These are phyloP conservation scores for Cylindrodendrum hubeiense DNA, from an alignment of 2,329 filamentous ascomycete genomes.

Conservation along the genomic window DNA sequence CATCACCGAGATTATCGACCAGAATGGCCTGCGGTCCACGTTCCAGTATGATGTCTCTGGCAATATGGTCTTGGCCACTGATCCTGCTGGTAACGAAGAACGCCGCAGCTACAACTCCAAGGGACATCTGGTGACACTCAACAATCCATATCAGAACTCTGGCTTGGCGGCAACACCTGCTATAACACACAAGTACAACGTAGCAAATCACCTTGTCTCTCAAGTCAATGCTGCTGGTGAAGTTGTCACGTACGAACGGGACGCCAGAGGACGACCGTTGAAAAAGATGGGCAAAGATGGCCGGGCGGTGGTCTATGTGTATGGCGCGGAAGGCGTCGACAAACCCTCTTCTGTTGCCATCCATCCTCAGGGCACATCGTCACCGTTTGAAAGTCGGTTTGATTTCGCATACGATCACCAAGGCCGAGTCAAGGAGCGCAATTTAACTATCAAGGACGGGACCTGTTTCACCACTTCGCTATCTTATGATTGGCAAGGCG, in stretches of 20 bases:
- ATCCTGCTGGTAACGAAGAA: background rate
- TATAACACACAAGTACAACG: background rate
- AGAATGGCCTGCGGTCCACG: background rate
- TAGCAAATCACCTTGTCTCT: background rate
- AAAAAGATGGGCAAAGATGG: background rate
- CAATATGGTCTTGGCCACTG: conserved; percentile 1
- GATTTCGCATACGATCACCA: background rate
- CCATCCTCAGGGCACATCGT: background rate
- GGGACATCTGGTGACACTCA: background rate
- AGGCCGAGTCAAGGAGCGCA: background rate
- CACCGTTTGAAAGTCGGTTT: background rate
- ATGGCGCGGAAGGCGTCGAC: background rate
- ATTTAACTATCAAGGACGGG: background rate
- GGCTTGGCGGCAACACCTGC: background rate
- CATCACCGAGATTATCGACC: background rate
- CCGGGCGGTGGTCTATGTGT: background rate
- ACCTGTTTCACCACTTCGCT: background rate
- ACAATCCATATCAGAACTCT: background rate
- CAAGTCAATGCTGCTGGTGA: background rate
- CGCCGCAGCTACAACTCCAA: background rate
- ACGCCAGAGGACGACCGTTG: background rate
- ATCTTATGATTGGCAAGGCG: conserved; percentile 9
- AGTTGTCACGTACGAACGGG: background rate
- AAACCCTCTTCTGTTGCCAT: background rate
- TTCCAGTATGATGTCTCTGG: conserved; percentile 1